Evolutionary conservation across 2,329 filamentous ascomycete genomes (phyloP), one percentile per base, ranked within the genome.

Genomic region (Ciborinia camelliae): DNA sequence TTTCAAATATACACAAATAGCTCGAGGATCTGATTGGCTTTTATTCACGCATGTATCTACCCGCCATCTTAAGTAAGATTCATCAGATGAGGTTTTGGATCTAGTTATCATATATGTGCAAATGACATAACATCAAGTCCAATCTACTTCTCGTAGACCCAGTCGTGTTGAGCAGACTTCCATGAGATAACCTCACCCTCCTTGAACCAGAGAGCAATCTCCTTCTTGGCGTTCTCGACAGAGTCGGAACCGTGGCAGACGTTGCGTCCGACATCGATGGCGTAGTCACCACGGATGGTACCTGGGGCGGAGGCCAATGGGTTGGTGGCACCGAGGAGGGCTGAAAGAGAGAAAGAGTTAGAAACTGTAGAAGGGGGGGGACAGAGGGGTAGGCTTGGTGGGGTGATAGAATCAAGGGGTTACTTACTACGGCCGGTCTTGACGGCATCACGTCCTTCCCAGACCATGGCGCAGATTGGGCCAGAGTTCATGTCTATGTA

Each of bases 231-330:
- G 84, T 87, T 97, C 88, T 99, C 95, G 81, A 99, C 94, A 79
- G 86, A 88, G 87, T 99, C 95, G 81, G 92, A 97, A 79, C 95
- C 95, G 89, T 99, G 95, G 91, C 94, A 98, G 84, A 98, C 92
- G 86, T 99, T 99, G 81, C 94, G 92, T 83, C 95, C 95, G 78
- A 92, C 89, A 76, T 92, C 88, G 74, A 94, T 90, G 78, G 90
- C 89, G 79, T 80, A 92, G 84, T 93, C 63, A 81, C 92, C 94
- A 84, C 95, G 94, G 87, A 99, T 99, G 84, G 95, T 99, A 79
- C 95, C 95, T 71, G 95, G 95, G 76, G 89, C 87, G 65, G 94
- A 98, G 78, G 89, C 91, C 72, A 95, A 86, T 77, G 95, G 95
- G 90, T 99, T 98, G 87, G 95, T 99, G 82, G 95, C 95, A 82